Conservation (phyloP, 2,329 filamentous ascomycete species). For the Venturia aucupariae region DNA sequence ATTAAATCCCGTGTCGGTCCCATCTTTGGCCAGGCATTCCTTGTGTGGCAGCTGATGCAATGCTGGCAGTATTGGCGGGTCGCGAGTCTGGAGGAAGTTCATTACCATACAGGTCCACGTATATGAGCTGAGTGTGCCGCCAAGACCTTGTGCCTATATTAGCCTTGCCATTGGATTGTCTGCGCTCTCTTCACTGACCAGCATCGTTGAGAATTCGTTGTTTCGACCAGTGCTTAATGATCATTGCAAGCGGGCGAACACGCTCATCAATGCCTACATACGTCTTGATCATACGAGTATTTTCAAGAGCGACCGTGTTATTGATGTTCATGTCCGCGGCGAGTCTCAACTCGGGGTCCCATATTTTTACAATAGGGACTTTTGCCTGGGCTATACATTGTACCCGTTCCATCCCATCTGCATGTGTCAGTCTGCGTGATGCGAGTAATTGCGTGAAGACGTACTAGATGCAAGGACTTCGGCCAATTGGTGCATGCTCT, state of each 20-base stretch:
- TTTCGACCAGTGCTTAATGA: conserved; percentile 96
- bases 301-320: conserved; percentile 88
- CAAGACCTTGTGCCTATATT: conserved; percentile 53
- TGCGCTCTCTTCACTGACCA: conserved; percentile 48
- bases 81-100: conserved; percentile 83
- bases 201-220: conserved; percentile 90
- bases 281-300: conserved; percentile 94
- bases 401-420: conserved; percentile 93
- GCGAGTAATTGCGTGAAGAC: conserved; percentile 26
- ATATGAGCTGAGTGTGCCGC: conserved; percentile 92
- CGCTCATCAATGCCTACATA: conserved; percentile 91
- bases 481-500: conserved; percentile 84
- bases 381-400: conserved; percentile 92
- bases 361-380: conserved; percentile 97
- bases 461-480: conserved; percentile 75
- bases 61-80: conserved; percentile 74
- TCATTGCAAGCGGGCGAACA: conserved; percentile 87
- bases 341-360: conserved; percentile 84
- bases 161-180: background rate
- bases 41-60: conserved; percentile 66
- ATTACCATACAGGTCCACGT: conserved; percentile 99
- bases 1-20: conserved; percentile 67
- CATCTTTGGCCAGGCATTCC: conserved; percentile 52
- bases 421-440: conserved; percentile 8
- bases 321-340: conserved; percentile 99